Percentiles rank a stretch among this genome's conserved stretches.
Evolutionary conservation across 148 eudicot species (phyloP).

Genomic region (Camellia granthamiana): DNA sequence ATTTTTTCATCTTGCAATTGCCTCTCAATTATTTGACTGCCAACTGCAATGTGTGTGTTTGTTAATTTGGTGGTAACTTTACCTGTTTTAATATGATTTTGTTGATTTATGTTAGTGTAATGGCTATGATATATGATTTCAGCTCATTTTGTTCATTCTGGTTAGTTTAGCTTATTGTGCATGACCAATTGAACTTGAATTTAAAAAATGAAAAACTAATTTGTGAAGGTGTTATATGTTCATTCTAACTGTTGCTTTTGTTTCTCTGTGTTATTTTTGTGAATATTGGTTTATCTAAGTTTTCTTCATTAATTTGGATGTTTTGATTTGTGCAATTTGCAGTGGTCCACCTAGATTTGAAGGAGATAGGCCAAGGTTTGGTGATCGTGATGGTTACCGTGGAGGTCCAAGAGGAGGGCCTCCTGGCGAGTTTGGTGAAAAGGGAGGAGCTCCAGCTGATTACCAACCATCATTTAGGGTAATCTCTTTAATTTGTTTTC

Average conservation of each 20-base stretch:
- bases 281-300: not conserved
- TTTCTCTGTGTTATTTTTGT: not conserved
- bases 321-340: constrained; percentile 1
- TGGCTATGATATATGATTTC: not conserved
- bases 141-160: not conserved
- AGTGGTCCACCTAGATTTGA: constrained; percentile 86
- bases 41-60: not conserved
- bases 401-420: constrained; percentile 89
- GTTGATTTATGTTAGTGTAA: not conserved
- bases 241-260: not conserved
- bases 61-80: not conserved
- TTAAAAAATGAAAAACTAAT: not conserved
- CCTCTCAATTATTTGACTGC: not conserved
- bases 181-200: not conserved
- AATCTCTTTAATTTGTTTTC: constrained; percentile 11
- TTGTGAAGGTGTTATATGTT: not conserved
- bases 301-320: not conserved
- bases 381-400: constrained; percentile 88
- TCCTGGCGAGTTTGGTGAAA: constrained; percentile 82
- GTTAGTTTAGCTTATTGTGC: not conserved
- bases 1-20: not conserved
- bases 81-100: not conserved
- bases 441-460: constrained; percentile 90
- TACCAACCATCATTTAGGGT: constrained; percentile 80
- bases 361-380: constrained; percentile 66